Conservation (phyloP, 1,139 yeast genomes). For the Geotrichum klebahnii region DNA sequence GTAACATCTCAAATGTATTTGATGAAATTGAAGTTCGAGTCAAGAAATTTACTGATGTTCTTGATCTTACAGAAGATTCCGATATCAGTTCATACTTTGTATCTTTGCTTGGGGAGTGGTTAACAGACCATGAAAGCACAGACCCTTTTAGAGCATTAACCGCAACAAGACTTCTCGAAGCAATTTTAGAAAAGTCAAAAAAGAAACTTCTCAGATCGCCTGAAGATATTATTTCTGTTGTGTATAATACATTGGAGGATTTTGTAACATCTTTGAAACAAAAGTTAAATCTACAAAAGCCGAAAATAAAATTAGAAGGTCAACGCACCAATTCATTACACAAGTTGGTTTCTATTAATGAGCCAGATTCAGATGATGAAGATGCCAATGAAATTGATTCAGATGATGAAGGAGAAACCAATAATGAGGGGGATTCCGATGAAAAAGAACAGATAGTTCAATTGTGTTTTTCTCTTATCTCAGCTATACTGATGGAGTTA, state of each 20-base stretch:
- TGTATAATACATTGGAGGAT: constrained; percentile 47
- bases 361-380: constrained; percentile 30
- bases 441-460: constrained; percentile 34
- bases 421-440: constrained; percentile 30
- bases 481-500: constrained; percentile 31
- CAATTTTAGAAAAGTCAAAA: constrained; percentile 56
- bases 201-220: constrained; percentile 62
- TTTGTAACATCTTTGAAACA: constrained; percentile 23
- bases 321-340: not conserved
- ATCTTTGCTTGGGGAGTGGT: constrained; percentile 52
- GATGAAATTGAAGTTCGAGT: constrained; percentile 52
- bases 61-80: constrained; percentile 50
- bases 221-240: constrained; percentile 53
- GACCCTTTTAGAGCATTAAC: constrained; percentile 56
- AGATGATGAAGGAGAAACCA: constrained; percentile 33
- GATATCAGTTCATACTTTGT: constrained; percentile 51
- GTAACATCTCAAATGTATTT: constrained; percentile 31
- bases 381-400: constrained; percentile 32
- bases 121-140: constrained; percentile 32
- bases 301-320: constrained; percentile 21
- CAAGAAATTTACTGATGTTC: constrained; percentile 45
- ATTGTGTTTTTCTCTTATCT: constrained; percentile 33
- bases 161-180: constrained; percentile 63
- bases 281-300: constrained; percentile 13
- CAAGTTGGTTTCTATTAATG: constrained; percentile 7